phyloP scores from a whole-genome alignment of 208 protist species.

The Spongospora subterranea region DNA sequence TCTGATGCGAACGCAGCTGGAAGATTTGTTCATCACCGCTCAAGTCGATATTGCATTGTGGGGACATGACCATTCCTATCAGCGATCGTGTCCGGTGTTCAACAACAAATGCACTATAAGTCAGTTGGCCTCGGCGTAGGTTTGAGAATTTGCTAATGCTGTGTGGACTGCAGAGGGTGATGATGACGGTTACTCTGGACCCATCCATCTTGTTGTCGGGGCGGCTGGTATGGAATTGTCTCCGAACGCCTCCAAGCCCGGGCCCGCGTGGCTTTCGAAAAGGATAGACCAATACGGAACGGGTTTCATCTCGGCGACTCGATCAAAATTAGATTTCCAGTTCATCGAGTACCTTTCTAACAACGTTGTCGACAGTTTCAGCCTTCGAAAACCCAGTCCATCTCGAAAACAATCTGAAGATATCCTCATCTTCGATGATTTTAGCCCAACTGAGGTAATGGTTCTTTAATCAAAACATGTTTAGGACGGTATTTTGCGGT shows the following conservation, averaged over 20 bases:
- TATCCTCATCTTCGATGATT: too few species aligned
- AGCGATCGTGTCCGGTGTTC: slow-evolving; percentile 44
- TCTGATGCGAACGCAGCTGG: not conserved
- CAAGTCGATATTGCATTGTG: slow-evolving; percentile 52
- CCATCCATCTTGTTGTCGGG: slow-evolving; percentile 34
- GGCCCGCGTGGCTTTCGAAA: not conserved
- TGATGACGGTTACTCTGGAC: not conserved
- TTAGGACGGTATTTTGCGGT: too few species aligned
- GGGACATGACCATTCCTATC: slow-evolving; percentile 56
- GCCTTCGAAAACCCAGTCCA: too few species aligned
- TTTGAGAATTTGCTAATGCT: not conserved
- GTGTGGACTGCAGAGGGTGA: not conserved
- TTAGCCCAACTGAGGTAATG: too few species aligned
- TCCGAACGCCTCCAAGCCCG: not conserved
- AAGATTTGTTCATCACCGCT: not conserved
- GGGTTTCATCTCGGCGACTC: not conserved
- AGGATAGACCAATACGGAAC: not conserved
- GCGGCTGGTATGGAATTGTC: not conserved
- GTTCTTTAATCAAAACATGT: too few species aligned
- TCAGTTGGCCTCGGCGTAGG: not conserved
- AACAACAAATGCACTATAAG: slow-evolving; percentile 8
- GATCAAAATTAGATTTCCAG: not conserved
- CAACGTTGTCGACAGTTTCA: not conserved
- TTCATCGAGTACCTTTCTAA: not conserved
- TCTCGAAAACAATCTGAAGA: too few species aligned